Evolutionary conservation across 306 rosid genomes (phyloP), one percentile per base, ranked within the genome.

Genomic region (Elaeagnus macrophylla): DNA sequence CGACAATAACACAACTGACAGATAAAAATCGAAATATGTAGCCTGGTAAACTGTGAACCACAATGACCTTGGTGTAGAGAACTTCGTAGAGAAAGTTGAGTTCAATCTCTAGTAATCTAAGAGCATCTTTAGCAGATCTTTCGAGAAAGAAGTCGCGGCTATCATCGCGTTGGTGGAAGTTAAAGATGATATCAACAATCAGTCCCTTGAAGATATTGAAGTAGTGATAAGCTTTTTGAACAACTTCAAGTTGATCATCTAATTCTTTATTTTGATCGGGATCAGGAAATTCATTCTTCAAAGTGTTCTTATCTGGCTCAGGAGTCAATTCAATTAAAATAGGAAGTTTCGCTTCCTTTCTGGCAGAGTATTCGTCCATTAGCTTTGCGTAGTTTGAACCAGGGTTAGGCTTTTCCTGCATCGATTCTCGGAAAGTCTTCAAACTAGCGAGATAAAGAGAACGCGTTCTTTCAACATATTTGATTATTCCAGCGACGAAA

Each of bases 61-160:
- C 70, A 0, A 43, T 46, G 6, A 53, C 68, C 72, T 81, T 77
- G 8, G 83, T 81, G 48, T 57, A 74, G 19, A 81, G 75, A 66
- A 62, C 71, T 53, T 75, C 71, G 12, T 74, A 81, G 0, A 77
- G 48, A 67, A 74, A 77, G 62, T 77, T 74, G 59, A 77, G 83
- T 17, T 77, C 83, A 37, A 63, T 54, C 10, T 66, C 65, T 41
- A 81, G 51, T 3, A 78, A 32, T 9, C 49, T 67, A 7, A 75
- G 48, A 37, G 77, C 75, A 7, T 72, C 69, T 3, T 3, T 16
- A 0, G 72, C 1, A 0, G 8, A 1, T 57, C 13, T 36, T 0
- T 7, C 0, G 0, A n/a, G 38, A 38, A 77, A 81, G 50, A 61
- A 56, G 0, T 6, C 32, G 10, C 74, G 76, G 64, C 78, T 77